Evolutionary conservation across 257 asterid genomes (phyloP).

Genomic region (Rehmannia glutinosa): DNA sequence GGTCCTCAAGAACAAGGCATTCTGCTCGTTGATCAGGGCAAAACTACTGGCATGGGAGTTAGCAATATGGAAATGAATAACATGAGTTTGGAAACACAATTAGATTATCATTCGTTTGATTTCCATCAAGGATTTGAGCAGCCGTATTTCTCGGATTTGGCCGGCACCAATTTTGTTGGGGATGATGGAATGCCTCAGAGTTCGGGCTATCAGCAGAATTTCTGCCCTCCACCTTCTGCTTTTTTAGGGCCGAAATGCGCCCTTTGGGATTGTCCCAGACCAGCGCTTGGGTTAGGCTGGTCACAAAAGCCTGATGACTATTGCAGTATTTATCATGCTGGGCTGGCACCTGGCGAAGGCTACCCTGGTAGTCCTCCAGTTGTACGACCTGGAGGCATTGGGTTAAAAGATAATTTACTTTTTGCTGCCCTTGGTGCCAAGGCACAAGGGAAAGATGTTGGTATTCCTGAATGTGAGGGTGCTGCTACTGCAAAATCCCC

Average conservation of each 20-base stretch:
- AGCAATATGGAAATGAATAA: constrained; percentile 38
- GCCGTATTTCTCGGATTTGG: constrained; percentile 53
- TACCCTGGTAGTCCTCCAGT: constrained; percentile 71
- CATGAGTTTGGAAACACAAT: constrained; percentile 33
- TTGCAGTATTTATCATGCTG: constrained; percentile 52
- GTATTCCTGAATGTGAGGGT: constrained; percentile 94
- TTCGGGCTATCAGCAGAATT: constrained; percentile 42
- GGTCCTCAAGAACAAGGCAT: constrained; percentile 44
- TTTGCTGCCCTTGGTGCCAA: constrained; percentile 88
- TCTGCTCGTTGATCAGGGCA: constrained; percentile 52
- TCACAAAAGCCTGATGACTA: constrained; percentile 42
- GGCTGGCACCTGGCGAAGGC: constrained; percentile 81
- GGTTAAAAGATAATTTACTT: constrained; percentile 82
- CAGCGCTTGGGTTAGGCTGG: constrained; percentile 52
- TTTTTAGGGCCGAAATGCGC: constrained; percentile 93
- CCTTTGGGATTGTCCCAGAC: constrained; percentile 86
- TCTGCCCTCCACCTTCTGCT: constrained; percentile 86
- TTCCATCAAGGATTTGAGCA: constrained; percentile 58
- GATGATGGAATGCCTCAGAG: constrained; percentile 47
- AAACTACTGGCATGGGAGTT: constrained; percentile 36
- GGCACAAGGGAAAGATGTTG: constrained; percentile 77
- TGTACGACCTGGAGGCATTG: constrained; percentile 85
- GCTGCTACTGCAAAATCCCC: constrained; percentile 98
- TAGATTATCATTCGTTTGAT: constrained; percentile 47
- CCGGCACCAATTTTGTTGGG: constrained; percentile 34